A percentile compares a stretch with the other conserved stretches of the same genome.
Conservation (phyloP, 1,284 basidiomycete species). For the Psilocybe mexicana region DNA sequence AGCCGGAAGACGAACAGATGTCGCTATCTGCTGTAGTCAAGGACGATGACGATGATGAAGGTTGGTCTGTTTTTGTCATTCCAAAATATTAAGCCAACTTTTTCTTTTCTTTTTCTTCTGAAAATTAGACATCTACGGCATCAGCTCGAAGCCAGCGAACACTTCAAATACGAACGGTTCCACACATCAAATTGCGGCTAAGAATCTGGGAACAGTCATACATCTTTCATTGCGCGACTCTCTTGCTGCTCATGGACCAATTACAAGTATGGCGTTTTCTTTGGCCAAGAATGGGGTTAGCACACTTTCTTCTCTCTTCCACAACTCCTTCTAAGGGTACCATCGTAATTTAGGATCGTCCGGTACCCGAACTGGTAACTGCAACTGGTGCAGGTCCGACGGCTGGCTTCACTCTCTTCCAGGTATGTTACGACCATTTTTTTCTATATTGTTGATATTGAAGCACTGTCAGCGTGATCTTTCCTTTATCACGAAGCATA, state of each 20-base stretch:
- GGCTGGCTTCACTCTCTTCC: conserved; percentile 88
- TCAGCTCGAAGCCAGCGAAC: conserved; percentile 48
- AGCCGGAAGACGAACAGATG: conserved; percentile 41
- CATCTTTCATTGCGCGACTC: conserved; percentile 73
- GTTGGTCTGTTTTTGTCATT: conserved; percentile 31
- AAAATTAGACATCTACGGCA: conserved; percentile 67
- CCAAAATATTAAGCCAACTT: conserved; percentile 1
- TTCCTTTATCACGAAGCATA: conserved; percentile 74
- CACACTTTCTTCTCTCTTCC: conserved; percentile 7
- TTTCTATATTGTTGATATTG: background rate
- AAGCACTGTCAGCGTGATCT: conserved; percentile 64
- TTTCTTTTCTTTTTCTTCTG: background rate
- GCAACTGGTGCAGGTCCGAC: conserved; percentile 75
- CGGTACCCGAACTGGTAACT: conserved; percentile 83
- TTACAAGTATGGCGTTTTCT: conserved; percentile 79
- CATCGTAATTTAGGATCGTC: conserved; percentile 52
- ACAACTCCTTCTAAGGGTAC: background rate
- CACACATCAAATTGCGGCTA: conserved; percentile 30
- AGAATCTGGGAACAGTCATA: conserved; percentile 62
- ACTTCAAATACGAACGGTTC: conserved; percentile 31
- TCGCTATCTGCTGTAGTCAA: conserved; percentile 52
- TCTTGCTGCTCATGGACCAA: conserved; percentile 78
- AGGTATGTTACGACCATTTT: conserved; percentile 46
- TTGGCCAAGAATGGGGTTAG: conserved; percentile 69
- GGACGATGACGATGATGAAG: conserved; percentile 62